Base-by-base conservation (phyloP, 1,284 basidiomycete genomes). In the Coniophora puteana region DNA sequence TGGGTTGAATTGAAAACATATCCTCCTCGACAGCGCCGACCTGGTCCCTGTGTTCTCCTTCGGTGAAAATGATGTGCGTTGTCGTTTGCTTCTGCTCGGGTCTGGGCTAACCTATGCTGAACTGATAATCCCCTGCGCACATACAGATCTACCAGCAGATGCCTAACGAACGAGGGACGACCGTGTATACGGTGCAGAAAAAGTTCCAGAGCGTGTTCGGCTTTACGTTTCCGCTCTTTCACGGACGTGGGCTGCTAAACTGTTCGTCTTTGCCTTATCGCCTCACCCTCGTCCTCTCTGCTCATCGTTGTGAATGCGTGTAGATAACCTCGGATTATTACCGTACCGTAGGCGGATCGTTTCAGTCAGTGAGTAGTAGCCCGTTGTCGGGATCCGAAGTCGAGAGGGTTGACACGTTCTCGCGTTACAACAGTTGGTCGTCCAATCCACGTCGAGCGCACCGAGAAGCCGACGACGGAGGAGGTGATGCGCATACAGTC, bases 11-110 rank as follows among this genome's bases (percentile, higher is more conserved):
- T n/a, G 13, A 27, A 38, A 25, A 45, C 23, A 17, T 14, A 30
- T 6, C 8, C 8, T 22, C 18, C 25, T 20, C 2, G 36, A 22
- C 50, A 90, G 89, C 34, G 93, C 93, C 31, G 89, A 93, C 55
- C 72, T 97, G 7, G 93, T 97, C 0, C 94, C 93, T 0, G 92
- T 95, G 1, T 96, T 96, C 57, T 93, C 91, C 1, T 99, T 99
- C 55, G 95, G 95, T 14, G 95, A 99, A 69, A 99, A 99, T 61
- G 95, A 99, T 60, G 92, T 93, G 47, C 54, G 85, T 71, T 8
- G 34, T 31, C n/a, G n/a, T n/a, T 18, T 22, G 1, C 7, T 24
- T 13, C 27, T 34, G 24, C 10, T 18, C 11, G 8, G 8, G 4
- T 4, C 41, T 34, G 13, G 22, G 22, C 20, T 13, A 44, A 28